phyloP scores from a whole-genome alignment of 164 flowering plant genomes.

The Sedum album region DNA sequence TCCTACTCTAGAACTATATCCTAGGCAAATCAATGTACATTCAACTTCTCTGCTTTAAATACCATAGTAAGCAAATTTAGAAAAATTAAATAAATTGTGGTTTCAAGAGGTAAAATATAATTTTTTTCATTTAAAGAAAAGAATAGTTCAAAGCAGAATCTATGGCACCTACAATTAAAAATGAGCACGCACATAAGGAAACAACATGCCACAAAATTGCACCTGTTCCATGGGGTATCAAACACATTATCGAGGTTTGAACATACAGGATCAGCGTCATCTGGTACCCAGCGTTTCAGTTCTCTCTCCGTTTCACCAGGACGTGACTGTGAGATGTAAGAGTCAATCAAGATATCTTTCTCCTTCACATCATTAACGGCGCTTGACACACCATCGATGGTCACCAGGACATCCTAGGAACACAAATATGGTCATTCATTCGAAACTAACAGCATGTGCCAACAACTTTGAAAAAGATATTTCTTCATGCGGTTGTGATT shows the following conservation, averaged over 20 bases:
- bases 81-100: not conserved
- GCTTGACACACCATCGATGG: slow-evolving; percentile 44
- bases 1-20: not conserved
- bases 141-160: not conserved
- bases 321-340: slow-evolving; percentile 67
- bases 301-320: slow-evolving; percentile 61
- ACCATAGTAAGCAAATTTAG: not conserved
- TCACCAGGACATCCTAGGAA: slow-evolving; percentile 62
- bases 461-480: not conserved
- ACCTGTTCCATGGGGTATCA: slow-evolving; percentile 86
- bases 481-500: not conserved
- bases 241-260: slow-evolving; percentile 81
- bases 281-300: slow-evolving; percentile 86
- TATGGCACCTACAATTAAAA: not conserved
- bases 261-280: slow-evolving; percentile 62
- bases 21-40: not conserved
- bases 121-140: not conserved
- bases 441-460: not conserved
- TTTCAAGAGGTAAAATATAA: not conserved
- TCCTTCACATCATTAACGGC: slow-evolving; percentile 40
- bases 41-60: not conserved
- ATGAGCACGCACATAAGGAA: not conserved
- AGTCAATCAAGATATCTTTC: slow-evolving; percentile 75
- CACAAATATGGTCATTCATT: slow-evolving; percentile 7
- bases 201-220: slow-evolving; percentile 1